A percentile compares a stretch with the other conserved stretches of the same genome.
Conservation (phyloP, 495 filamentous ascomycete species). For the Lasiosphaeria ovina region DNA sequence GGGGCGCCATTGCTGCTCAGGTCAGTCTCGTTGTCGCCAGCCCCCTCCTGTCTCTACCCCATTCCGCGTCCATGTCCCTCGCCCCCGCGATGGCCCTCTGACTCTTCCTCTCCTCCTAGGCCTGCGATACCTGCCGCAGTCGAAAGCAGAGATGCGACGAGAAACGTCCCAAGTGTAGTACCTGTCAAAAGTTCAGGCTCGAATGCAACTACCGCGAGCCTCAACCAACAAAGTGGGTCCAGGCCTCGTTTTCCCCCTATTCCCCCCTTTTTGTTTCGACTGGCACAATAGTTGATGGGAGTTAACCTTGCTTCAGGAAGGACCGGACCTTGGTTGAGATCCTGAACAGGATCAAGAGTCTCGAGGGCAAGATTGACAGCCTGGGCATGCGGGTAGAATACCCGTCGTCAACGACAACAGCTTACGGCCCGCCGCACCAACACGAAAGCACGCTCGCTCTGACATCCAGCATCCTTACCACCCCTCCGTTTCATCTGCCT, state of each 20-base stretch:
- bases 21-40: constrained; percentile 22
- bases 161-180: constrained; percentile 72
- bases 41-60: background rate
- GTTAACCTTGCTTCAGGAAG: constrained; percentile 44
- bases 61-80: background rate
- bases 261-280: background rate
- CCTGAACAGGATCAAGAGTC: constrained; percentile 51
- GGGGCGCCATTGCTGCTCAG: constrained; percentile 50
- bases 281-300: background rate
- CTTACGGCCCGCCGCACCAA: constrained; percentile 10
- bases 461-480: background rate
- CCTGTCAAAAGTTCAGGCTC: constrained; percentile 49
- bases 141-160: constrained; percentile 93
- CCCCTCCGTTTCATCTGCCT: constrained; percentile 11
- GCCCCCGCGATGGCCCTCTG: constrained; percentile 11
- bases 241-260: constrained; percentile 10
- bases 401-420: constrained; percentile 23
- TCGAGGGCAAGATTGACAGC: constrained; percentile 51
- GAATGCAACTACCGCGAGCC: constrained; percentile 61
- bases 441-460: background rate
- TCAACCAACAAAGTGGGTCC: constrained; percentile 60
- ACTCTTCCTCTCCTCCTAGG: constrained; percentile 36
- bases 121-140: constrained; percentile 77
- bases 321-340: constrained; percentile 62
- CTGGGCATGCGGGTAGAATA: constrained; percentile 28